A percentile compares a stretch with the other conserved stretches of the same genome.
phyloP scores from a whole-genome alignment of 2,329 filamentous ascomycete genomes.

The Pseudomassariella vexata region DNA sequence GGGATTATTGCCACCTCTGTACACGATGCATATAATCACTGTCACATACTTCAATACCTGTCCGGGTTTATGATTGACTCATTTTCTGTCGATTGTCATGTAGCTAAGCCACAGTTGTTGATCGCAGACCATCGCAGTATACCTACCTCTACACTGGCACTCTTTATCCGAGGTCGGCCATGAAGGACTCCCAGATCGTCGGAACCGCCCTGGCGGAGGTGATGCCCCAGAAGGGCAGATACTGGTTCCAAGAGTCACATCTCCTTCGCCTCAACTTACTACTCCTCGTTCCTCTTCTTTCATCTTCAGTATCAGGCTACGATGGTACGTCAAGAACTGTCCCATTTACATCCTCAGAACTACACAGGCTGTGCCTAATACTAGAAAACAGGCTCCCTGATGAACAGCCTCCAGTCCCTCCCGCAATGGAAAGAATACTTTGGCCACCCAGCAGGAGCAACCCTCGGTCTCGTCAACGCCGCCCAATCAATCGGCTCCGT shows the following conservation, averaged over 20 bases:
- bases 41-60: too few species aligned
- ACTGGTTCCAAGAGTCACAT: conserved; percentile 37
- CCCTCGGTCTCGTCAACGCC: conserved; percentile 25
- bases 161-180: too few species aligned
- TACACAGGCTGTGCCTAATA: too few species aligned
- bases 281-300: conserved; percentile 34
- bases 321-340: too few species aligned
- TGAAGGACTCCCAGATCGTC: conserved; percentile 16
- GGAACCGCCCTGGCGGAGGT: conserved; percentile 22
- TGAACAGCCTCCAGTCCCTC: conserved; percentile 35
- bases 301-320: conserved; percentile 31
- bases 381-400: conserved; percentile 24
- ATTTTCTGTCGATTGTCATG: too few species aligned
- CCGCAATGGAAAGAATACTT: conserved; percentile 27
- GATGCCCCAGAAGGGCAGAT: conserved; percentile 31
- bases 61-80: too few species aligned
- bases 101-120: too few species aligned
- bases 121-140: too few species aligned
- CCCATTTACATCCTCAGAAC: background rate
- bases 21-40: too few species aligned
- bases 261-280: conserved; percentile 37
- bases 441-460: conserved; percentile 20
- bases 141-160: too few species aligned
- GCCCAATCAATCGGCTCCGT: conserved; percentile 22
- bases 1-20: too few species aligned